Evolutionary conservation across 495 filamentous ascomycete species (phyloP).

Genomic region (Astrothelium subdiscretum): DNA sequence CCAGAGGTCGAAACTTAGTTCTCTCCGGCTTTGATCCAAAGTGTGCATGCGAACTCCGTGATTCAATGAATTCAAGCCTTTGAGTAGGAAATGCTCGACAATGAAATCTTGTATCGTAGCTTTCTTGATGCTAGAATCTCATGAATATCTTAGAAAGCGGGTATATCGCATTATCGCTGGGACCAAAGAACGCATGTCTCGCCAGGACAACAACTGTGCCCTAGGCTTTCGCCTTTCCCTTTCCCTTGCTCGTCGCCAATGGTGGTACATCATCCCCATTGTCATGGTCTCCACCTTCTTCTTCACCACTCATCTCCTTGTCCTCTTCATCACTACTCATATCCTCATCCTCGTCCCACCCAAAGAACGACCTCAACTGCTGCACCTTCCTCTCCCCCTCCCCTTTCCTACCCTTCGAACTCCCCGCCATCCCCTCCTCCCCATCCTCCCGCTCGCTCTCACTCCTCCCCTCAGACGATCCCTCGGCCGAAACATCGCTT

Average conservation of each 20-base stretch:
- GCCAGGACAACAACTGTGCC: not conserved
- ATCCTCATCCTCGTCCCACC: constrained; percentile 87
- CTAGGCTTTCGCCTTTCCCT: constrained; percentile 13
- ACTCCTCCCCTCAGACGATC: constrained; percentile 21
- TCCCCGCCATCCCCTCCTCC: constrained; percentile 38
- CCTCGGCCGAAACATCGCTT: constrained; percentile 23
- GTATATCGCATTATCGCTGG: not conserved
- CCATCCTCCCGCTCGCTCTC: constrained; percentile 42
- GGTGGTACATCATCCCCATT: constrained; percentile 8
- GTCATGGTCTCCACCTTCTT: too few species aligned
- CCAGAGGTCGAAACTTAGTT: too few species aligned
- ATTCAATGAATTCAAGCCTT: too few species aligned
- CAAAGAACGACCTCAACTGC: constrained; percentile 47
- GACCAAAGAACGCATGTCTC: too few species aligned
- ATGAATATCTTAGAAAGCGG: too few species aligned
- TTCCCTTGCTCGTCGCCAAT: constrained; percentile 15
- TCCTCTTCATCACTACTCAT: constrained; percentile 70
- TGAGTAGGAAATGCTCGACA: too few species aligned
- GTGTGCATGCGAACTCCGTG: too few species aligned
- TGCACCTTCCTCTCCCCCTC: constrained; percentile 25
- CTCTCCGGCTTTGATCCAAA: too few species aligned
- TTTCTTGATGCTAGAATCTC: too few species aligned
- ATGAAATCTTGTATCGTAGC: too few species aligned
- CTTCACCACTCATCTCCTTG: constrained; percentile 24
- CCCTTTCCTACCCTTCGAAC: constrained; percentile 23